These are phyloP conservation scores for Ampelomyces quisqualis DNA, from an alignment of 2,329 filamentous ascomycete species.

Conservation along the genomic window DNA sequence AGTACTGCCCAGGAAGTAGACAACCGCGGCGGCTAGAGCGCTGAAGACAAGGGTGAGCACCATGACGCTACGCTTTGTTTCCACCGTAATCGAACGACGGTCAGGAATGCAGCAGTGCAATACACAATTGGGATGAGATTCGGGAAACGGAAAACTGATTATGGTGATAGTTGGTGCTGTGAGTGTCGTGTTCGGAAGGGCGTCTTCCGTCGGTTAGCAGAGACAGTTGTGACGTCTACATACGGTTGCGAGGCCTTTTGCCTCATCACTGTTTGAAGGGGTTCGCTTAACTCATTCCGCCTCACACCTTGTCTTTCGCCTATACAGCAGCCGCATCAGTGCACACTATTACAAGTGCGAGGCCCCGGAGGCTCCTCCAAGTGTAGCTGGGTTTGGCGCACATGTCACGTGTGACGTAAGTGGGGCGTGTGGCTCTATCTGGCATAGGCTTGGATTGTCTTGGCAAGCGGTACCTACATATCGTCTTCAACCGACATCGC, in stretches of 20 bases:
- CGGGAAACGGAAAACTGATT: constrained; percentile 3
- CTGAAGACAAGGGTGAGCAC: constrained; percentile 26
- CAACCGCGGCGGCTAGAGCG: constrained; percentile 29
- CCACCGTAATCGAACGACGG: background rate
- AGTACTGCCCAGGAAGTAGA: constrained; percentile 35
- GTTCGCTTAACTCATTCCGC: constrained; percentile 9
- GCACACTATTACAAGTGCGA: constrained; percentile 1
- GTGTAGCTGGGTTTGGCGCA: background rate
- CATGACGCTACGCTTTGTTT: constrained; percentile 19
- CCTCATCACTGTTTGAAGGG: constrained; percentile 36
- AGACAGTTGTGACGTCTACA: constrained; percentile 27
- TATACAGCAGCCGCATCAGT: background rate
- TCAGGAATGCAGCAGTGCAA: background rate
- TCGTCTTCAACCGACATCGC: background rate
- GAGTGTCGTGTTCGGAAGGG: constrained; percentile 8
- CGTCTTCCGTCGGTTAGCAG: constrained; percentile 9
- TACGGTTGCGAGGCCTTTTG: constrained; percentile 12
- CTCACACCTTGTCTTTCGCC: constrained; percentile 2
- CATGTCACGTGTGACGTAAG: background rate
- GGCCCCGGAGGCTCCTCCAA: background rate
- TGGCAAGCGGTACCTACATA: background rate
- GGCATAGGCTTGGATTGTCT: background rate
- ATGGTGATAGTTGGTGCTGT: constrained; percentile 3
- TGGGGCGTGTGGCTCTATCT: background rate
- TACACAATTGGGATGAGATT: background rate